phyloP scores from a whole-genome alignment of 2,329 filamentous ascomycete genomes.

The Chaetomium strumarium region DNA sequence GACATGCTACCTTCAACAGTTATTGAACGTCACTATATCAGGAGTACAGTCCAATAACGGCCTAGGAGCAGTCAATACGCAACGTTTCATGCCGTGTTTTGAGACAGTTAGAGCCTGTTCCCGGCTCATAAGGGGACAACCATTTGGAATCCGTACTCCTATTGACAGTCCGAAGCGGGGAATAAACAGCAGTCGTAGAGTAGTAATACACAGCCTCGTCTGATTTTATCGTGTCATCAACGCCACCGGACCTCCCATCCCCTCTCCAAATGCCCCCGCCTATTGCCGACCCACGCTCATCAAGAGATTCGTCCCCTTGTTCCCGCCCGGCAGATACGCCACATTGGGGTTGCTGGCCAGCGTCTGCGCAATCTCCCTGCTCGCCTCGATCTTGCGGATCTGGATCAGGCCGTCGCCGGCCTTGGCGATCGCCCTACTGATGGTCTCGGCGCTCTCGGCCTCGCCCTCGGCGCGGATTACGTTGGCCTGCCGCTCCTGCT shows the following conservation, averaged over 20 bases:
- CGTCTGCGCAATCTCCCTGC: conserved; percentile 89
- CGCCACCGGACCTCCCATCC: neutral
- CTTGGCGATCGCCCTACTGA: conserved; percentile 89
- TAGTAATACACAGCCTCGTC: conserved; percentile 24
- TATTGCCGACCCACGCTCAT: conserved; percentile 45
- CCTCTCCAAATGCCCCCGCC: neutral
- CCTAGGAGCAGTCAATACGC: too few species aligned
- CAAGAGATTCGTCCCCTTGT: conserved; percentile 54
- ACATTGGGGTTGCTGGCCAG: conserved; percentile 90
- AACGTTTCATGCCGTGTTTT: too few species aligned
- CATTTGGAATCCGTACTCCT: neutral
- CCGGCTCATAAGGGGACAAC: too few species aligned
- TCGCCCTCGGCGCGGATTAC: conserved; percentile 98
- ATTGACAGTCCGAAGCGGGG: conserved; percentile 23
- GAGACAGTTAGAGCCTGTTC: too few species aligned
- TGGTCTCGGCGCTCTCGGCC: conserved; percentile 92
- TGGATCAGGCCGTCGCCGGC: conserved; percentile 87
- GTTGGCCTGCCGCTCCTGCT: conserved; percentile 97
- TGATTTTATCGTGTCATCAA: conserved; percentile 5
- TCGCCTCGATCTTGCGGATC: conserved; percentile 96
- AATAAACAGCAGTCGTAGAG: conserved; percentile 21
- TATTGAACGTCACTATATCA: too few species aligned
- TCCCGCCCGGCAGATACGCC: conserved; percentile 80
- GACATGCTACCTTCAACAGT: too few species aligned
- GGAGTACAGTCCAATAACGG: too few species aligned